phyloP scores from a whole-genome alignment of 148 eudicot genomes.

The Dianthus caryophyllus region DNA sequence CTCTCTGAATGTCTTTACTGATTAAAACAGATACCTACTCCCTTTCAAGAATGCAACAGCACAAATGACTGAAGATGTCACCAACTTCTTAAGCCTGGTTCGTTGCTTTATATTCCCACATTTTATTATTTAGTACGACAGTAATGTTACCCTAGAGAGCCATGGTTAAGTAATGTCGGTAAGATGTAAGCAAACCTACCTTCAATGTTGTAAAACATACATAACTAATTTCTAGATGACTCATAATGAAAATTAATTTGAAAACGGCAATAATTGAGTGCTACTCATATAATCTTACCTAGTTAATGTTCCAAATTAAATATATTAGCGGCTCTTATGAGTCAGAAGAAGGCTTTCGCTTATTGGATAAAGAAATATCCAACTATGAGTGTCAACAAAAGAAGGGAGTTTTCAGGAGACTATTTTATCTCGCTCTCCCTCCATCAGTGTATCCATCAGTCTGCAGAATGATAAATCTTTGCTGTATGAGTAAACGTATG shows the following conservation, averaged over 20 bases:
- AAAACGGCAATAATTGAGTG: too few species aligned
- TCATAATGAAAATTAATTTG: too few species aligned
- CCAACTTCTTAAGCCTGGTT: slow-evolving; percentile 70
- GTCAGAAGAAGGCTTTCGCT: slow-evolving; percentile 63
- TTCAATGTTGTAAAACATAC: too few species aligned
- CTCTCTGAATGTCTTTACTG: slow-evolving; percentile 12
- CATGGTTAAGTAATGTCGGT: too few species aligned
- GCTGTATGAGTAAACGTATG: slow-evolving; percentile 77
- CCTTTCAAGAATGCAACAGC: slow-evolving; percentile 35
- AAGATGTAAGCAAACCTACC: too few species aligned
- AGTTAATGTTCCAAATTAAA: slow-evolving; percentile 47
- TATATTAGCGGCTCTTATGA: slow-evolving; percentile 88
- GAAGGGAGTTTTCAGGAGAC: slow-evolving; percentile 65
- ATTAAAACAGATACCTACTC: slow-evolving; percentile 51
- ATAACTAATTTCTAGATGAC: too few species aligned
- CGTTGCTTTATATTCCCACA: slow-evolving; percentile 15
- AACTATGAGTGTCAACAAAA: slow-evolving; percentile 48
- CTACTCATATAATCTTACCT: slow-evolving; percentile 9
- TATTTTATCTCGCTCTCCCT: slow-evolving; percentile 96
- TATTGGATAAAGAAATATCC: slow-evolving; percentile 62
- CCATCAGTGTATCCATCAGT: slow-evolving; percentile 98
- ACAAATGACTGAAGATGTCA: slow-evolving; percentile 41
- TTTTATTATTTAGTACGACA: neutral
- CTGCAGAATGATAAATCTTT: slow-evolving; percentile 73
- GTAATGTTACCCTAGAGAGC: too few species aligned